Percentiles rank a stretch among this genome's conserved stretches.
phyloP scores from a whole-genome alignment of 176 grass and related monocot species.

The Thinopyrum elongatum region DNA sequence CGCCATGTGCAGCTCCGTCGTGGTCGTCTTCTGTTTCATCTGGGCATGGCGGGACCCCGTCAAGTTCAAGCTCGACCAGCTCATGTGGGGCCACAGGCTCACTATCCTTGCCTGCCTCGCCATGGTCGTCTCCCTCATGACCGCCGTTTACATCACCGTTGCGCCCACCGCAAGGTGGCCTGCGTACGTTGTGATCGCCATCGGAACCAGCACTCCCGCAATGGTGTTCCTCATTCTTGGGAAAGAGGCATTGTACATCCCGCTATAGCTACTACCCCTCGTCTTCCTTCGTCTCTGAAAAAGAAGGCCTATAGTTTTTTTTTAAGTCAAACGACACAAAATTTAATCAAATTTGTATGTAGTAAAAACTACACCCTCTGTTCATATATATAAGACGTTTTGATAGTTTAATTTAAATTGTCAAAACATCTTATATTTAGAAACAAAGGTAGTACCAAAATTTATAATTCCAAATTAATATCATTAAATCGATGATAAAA shows the following conservation, averaged over 20 bases:
- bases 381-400: too few relatives aligned
- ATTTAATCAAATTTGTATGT: too few relatives aligned
- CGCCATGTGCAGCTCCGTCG: conserved; percentile 48
- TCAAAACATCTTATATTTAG: too few relatives aligned
- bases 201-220: conserved; percentile 27
- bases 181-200: conserved; percentile 30
- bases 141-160: conserved; percentile 33
- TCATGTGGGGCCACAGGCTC: conserved; percentile 40
- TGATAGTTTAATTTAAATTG: too few relatives aligned
- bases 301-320: too few relatives aligned
- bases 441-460: too few relatives aligned
- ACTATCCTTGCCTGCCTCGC: conserved; percentile 37
- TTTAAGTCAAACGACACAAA: too few relatives aligned
- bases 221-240: conserved; percentile 28
- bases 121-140: conserved; percentile 39
- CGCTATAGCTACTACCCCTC: not conserved
- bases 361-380: too few relatives aligned
- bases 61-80: conserved; percentile 31
- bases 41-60: conserved; percentile 41
- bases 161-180: conserved; percentile 2
- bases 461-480: too few relatives aligned
- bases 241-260: conserved; percentile 9
- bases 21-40: conserved; percentile 47
- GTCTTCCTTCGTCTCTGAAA: too few relatives aligned
- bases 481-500: too few relatives aligned